Conservation (phyloP, 345 rosid genomes). For the Murraya koenigii region DNA sequence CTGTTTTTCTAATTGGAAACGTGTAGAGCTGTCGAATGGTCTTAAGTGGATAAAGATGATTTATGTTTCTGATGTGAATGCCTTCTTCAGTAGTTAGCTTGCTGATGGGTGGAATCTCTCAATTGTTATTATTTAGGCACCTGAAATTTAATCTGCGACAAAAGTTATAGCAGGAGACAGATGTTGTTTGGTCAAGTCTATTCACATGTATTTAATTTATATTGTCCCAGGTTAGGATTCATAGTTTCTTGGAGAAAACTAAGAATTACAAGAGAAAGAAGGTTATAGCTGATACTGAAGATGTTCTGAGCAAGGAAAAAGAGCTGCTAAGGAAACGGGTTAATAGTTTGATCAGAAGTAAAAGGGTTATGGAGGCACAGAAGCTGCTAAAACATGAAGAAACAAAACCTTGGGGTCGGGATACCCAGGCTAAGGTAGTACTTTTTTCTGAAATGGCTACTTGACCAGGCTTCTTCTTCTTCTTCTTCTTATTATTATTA, state of each 20-base stretch:
- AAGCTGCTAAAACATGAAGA: conserved; percentile 72
- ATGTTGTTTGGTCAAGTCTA: background rate
- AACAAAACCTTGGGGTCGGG: conserved; percentile 79
- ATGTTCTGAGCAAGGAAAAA: conserved; percentile 47
- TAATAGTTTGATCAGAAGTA: conserved; percentile 69
- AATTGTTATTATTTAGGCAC: background rate
- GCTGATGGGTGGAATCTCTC: background rate
- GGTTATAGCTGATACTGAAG: conserved; percentile 42
- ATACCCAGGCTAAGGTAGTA: conserved; percentile 78
- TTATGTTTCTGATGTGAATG: background rate
- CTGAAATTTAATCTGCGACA: background rate
- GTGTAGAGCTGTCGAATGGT: background rate
- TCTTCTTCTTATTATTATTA: background rate
- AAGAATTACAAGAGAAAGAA: conserved; percentile 46
- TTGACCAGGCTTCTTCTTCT: background rate
- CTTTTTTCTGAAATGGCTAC: conserved; percentile 2
- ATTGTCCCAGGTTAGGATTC: conserved; percentile 68
- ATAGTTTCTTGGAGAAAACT: conserved; percentile 70
- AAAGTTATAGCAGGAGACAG: background rate
- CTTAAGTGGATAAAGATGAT: background rate
- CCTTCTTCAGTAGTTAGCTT: background rate
- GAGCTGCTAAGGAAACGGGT: conserved; percentile 69
- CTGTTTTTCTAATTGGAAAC: background rate
- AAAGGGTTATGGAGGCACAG: conserved; percentile 57
- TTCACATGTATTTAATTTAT: conserved; percentile 5